Base-by-base conservation (phyloP, 2,329 filamentous ascomycete genomes). In the Apiospora aurea region DNA sequence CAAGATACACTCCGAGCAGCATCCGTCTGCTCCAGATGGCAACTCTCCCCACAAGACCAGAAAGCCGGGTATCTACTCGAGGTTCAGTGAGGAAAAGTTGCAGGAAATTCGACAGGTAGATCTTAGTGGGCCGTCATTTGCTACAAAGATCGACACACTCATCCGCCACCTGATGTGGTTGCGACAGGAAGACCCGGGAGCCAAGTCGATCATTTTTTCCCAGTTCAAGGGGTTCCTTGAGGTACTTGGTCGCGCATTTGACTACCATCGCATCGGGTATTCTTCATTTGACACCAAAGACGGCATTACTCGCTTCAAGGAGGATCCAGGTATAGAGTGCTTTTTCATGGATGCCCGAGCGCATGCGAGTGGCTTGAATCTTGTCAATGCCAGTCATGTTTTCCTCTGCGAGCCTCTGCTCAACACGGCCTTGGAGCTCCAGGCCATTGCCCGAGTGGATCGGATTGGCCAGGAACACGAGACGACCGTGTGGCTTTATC, bases 401-500 rank as follows among this genome's bases (percentile, higher is more conserved):
- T 97, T 98, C 79, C 88, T 99, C 5, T 97, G 95, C 80, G 96
- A 99, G 79, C 96, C 96, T 2, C 85, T 98, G 4, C 90, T 98
- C 76, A 97, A 98, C 79, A 96, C 96, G 0, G 95, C 95, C 0
- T 90, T 99, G 21, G 96, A 98, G 81, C 87, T 98, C 13, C 96
- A 99, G 81, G 96, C 95, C 18, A 97, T 98, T 78, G 95, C 96
- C 0, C 92, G 96, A 71, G 95, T 99, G 1, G 95, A 99, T 80
- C 91, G 96, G 47, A 99, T 99, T 74, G 96, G 96, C 0, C 96
- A 98, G 82, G 87, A 92, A 74, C 91, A 93, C 69, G 88, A 93
- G 75, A 99, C 96, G 0, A 97, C 94, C 0, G 95, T 98, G 1
- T 98, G 95, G 93, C 92, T 98, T 81, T 98, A 98, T 80, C 87